A percentile compares a stretch with the other conserved stretches of the same genome.
phyloP scores from a whole-genome alignment of 202 grass and related monocot species.

The Carex arenaria region DNA sequence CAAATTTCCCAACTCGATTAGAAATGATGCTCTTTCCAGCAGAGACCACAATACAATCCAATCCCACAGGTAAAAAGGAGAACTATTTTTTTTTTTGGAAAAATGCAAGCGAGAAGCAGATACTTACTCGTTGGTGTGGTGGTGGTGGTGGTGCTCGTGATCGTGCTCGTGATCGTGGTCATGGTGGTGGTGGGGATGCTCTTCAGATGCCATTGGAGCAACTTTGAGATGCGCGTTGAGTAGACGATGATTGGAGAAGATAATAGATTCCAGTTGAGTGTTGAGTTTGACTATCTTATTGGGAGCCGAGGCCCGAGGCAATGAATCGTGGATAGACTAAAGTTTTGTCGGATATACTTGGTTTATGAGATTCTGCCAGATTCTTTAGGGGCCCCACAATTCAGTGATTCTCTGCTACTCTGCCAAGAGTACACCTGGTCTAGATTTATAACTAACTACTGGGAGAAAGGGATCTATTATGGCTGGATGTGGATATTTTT shows the following conservation, averaged over 20 bases:
- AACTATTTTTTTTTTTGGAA: no score
- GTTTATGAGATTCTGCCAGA: not conserved
- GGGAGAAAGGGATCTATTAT: not conserved
- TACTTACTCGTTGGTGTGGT: slow-evolving; percentile 38
- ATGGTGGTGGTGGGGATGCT: slow-evolving; percentile 24
- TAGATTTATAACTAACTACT: not conserved
- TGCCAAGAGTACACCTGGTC: not conserved
- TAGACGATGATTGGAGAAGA: slow-evolving; percentile 2
- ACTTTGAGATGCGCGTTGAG: not conserved
- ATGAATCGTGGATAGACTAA: no score
- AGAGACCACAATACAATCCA: not conserved
- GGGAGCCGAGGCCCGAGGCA: not conserved
- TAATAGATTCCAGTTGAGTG: not conserved
- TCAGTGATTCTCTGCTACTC: not conserved
- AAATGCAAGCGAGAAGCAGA: not conserved
- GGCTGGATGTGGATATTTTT: not conserved
- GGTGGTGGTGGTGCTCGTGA: slow-evolving; percentile 17
- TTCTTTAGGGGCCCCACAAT: not conserved
- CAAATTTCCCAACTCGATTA: not conserved
- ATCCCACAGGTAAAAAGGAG: not conserved
- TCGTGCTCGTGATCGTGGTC: slow-evolving; percentile 13
- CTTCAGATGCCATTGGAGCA: not conserved
- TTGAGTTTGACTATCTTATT: not conserved
- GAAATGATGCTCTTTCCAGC: not conserved
- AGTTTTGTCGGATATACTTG: not conserved